phyloP scores from a whole-genome alignment of 768 basidiomycete species.

The Boletus vinaceobasis region DNA sequence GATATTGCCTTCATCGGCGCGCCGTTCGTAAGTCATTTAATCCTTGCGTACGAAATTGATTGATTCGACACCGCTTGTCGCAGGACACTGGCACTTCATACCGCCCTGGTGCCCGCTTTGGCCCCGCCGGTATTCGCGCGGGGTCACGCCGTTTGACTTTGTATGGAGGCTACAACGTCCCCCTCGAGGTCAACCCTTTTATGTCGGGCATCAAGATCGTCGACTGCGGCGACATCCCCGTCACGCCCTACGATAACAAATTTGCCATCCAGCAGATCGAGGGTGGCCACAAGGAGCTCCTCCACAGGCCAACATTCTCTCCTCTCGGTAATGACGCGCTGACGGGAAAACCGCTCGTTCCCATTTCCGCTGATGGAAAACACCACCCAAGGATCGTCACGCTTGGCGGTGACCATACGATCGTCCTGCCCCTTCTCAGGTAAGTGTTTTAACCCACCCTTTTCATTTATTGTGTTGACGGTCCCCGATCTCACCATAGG shows the following conservation, averaged over 20 bases:
- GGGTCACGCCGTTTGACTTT: constrained; percentile 73
- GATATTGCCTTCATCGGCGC: constrained; percentile 85
- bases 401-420: constrained; percentile 87
- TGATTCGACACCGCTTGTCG: not conserved
- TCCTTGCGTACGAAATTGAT: not conserved
- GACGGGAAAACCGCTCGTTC: constrained; percentile 54
- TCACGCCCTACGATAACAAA: constrained; percentile 75
- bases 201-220: constrained; percentile 62
- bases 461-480: not conserved
- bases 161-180: constrained; percentile 78
- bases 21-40: constrained; percentile 54
- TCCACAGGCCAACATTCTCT: constrained; percentile 61
- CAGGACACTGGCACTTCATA: constrained; percentile 75
- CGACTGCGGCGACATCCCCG: constrained; percentile 76
- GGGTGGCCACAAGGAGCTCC: constrained; percentile 63
- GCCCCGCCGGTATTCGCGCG: constrained; percentile 77
- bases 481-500: constrained; percentile 29
- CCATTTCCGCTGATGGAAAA: constrained; percentile 66
- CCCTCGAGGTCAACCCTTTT: constrained; percentile 72
- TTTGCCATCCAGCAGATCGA: constrained; percentile 74
- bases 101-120: constrained; percentile 81
- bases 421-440: constrained; percentile 57
- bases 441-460: not conserved
- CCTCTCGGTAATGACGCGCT: constrained; percentile 59
- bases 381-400: constrained; percentile 78